Percentiles rank a stretch among this genome's conserved stretches.
Evolutionary conservation across 2,329 filamentous ascomycete species (phyloP).

Genomic region (Emmonsiellopsis sp.): DNA sequence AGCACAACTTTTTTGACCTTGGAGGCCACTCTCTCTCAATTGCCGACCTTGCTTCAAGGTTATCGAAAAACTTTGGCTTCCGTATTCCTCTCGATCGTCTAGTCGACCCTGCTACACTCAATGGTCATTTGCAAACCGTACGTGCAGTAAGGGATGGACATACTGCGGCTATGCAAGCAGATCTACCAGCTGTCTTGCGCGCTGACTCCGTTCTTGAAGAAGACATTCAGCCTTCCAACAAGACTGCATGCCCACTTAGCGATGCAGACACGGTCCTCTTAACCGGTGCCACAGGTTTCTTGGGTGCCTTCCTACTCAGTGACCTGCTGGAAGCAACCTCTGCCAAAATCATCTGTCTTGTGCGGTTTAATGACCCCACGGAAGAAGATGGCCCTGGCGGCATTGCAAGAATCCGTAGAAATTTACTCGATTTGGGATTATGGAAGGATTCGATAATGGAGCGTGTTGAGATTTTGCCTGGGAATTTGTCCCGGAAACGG

Average conservation of each 20-base stretch:
- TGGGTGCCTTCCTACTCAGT: constrained; percentile 65
- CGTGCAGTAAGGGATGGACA: constrained; percentile 61
- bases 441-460: constrained; percentile 72
- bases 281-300: constrained; percentile 66
- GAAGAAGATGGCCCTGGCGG: constrained; percentile 56
- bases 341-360: constrained; percentile 61
- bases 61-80: constrained; percentile 63
- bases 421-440: constrained; percentile 66
- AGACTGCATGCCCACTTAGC: constrained; percentile 49
- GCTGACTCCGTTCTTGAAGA: constrained; percentile 58
- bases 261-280: constrained; percentile 61
- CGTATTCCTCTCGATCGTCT: constrained; percentile 61
- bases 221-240: constrained; percentile 52
- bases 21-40: constrained; percentile 70
- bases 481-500: constrained; percentile 59
- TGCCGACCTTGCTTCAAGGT: constrained; percentile 63
- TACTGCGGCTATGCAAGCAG: constrained; percentile 64
- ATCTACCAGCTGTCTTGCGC: constrained; percentile 59
- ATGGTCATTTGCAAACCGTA: constrained; percentile 64
- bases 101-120: constrained; percentile 60
- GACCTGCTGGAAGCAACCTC: constrained; percentile 59
- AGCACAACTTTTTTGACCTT: constrained; percentile 72
- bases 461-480: constrained; percentile 64
- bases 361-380: constrained; percentile 60
- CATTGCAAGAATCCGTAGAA: constrained; percentile 63